phyloP scores from a whole-genome alignment of 2,329 filamentous ascomycete species.

The Nemania diffusa region DNA sequence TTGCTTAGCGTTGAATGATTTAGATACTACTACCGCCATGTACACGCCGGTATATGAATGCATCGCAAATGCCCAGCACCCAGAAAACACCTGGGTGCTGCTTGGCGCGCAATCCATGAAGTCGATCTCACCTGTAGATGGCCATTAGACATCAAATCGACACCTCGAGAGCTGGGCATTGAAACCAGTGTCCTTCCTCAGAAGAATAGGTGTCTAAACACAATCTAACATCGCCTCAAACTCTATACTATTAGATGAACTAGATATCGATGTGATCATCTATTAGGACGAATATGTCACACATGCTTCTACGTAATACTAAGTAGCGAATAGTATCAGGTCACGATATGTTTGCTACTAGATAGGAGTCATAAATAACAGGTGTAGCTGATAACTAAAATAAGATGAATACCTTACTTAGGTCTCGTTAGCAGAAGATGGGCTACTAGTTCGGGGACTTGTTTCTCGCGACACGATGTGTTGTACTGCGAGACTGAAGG shows the following conservation, averaged over 20 bases:
- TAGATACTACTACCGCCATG: background rate
- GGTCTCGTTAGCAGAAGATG: background rate
- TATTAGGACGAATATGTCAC: background rate
- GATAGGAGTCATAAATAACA: background rate
- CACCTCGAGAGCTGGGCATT: background rate
- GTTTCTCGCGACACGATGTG: background rate
- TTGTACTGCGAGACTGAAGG: conserved; percentile 15
- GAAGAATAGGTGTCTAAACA: conserved; percentile 18
- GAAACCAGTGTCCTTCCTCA: conserved; percentile 10
- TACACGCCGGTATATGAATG: background rate
- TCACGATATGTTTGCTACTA: background rate
- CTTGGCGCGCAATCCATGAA: conserved; percentile 28
- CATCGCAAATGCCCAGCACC: conserved; percentile 9
- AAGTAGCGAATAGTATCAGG: background rate
- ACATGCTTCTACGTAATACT: background rate
- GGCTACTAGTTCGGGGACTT: background rate
- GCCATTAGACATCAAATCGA: conserved; percentile 9
- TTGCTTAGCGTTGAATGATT: background rate
- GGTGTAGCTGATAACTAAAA: background rate
- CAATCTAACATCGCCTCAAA: background rate
- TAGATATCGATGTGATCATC: too few species aligned
- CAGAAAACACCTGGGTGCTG: conserved; percentile 6
- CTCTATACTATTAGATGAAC: background rate
- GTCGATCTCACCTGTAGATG: background rate
- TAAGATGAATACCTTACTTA: background rate